phyloP scores from a whole-genome alignment of 129 eudicot species.

The carrot (Daucus carota) region DNA sequence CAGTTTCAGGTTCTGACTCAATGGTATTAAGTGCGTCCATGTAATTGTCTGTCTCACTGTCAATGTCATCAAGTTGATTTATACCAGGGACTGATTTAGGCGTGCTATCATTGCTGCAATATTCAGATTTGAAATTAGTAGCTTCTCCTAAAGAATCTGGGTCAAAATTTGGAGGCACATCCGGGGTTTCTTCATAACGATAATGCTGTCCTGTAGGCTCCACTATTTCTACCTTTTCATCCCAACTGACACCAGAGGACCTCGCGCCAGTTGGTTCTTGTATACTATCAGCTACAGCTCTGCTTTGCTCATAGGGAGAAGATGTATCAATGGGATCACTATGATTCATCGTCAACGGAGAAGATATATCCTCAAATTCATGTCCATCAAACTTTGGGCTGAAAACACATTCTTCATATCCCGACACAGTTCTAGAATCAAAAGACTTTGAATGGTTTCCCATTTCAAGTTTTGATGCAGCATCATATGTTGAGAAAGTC shows the following conservation, averaged over 20 bases:
- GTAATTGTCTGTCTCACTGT: constrained; percentile 77
- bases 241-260: constrained; percentile 64
- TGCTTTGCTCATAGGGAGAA: constrained; percentile 29
- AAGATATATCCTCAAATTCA: constrained; percentile 36
- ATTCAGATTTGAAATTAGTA: constrained; percentile 18
- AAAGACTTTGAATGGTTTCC: constrained; percentile 37
- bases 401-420: constrained; percentile 42
- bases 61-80: constrained; percentile 52
- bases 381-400: constrained; percentile 51
- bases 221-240: constrained; percentile 59
- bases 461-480: constrained; percentile 36
- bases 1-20: constrained; percentile 83
- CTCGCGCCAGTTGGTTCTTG: constrained; percentile 33
- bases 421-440: constrained; percentile 43
- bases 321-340: constrained; percentile 32
- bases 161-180: constrained; percentile 21
- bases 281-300: constrained; percentile 29
- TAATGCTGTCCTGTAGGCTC: constrained; percentile 28
- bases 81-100: constrained; percentile 20
- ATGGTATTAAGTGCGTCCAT: constrained; percentile 89
- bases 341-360: constrained; percentile 19
- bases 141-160: constrained; percentile 28
- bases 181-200: constrained; percentile 25
- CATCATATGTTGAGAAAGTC: constrained; percentile 34
- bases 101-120: constrained; percentile 22